Conservation (phyloP, 2,329 filamentous ascomycete genomes). For the Claviceps arundinis region DNA sequence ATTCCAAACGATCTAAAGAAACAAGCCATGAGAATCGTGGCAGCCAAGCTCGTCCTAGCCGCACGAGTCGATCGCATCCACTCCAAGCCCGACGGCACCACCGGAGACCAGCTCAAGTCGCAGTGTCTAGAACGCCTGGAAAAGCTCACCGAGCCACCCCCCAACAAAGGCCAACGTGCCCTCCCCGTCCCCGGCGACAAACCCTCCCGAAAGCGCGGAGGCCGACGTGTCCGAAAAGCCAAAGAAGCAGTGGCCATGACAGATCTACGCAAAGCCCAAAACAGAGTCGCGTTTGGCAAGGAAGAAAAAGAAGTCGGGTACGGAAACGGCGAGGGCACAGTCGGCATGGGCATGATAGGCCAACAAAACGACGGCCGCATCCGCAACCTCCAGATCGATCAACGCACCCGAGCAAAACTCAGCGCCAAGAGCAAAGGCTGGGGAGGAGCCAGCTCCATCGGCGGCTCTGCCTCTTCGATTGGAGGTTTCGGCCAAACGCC, state of each 20-base stretch:
- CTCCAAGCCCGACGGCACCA: conserved; percentile 65
- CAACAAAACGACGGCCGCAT: conserved; percentile 79
- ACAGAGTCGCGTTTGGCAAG: conserved; percentile 89
- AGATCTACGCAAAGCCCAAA: conserved; percentile 88
- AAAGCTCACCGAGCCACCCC: conserved; percentile 82
- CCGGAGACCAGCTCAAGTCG: conserved; percentile 68
- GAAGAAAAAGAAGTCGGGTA: conserved; percentile 92
- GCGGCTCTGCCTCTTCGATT: conserved; percentile 66
- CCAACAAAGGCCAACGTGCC: conserved; percentile 77
- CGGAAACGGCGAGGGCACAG: conserved; percentile 70
- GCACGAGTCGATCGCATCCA: conserved; percentile 82
- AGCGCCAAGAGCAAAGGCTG: conserved; percentile 93
- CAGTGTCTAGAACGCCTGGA: conserved; percentile 77
- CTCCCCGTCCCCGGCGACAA: conserved; percentile 93
- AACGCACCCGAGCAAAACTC: conserved; percentile 83
- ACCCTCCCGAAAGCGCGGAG: conserved; percentile 82
- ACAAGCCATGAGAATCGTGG: conserved; percentile 89
- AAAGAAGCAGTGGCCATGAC: conserved; percentile 98
- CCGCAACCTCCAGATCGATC: conserved; percentile 77
- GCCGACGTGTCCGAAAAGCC: conserved; percentile 76
- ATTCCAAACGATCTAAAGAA: conserved; percentile 80
- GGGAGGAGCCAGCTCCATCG: conserved; percentile 57
- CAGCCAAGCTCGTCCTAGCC: conserved; percentile 86
- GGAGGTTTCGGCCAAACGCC: conserved; percentile 56
- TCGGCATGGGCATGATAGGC: conserved; percentile 91